Conservation (phyloP, 2,329 filamentous ascomycete species). For the Dothideomycetidae sp. region DNA sequence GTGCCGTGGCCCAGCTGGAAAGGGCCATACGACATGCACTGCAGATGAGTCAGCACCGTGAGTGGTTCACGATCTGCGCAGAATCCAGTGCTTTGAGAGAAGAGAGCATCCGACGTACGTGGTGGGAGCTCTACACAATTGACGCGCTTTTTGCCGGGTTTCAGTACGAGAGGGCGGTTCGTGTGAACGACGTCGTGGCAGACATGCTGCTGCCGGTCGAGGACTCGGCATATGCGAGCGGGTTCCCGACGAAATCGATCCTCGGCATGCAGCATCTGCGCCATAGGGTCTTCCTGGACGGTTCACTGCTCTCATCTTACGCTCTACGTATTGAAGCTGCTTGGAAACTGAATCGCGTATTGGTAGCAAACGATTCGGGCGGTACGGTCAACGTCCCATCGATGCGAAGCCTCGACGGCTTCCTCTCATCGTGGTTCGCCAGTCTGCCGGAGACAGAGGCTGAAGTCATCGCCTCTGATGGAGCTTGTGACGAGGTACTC, state of each 20-base stretch:
- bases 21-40: conserved; percentile 58
- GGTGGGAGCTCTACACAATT: conserved; percentile 76
- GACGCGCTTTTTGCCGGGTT: conserved; percentile 77
- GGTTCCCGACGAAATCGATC: conserved; percentile 18
- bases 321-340: conserved; percentile 71
- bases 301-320: conserved; percentile 58
- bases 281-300: conserved; percentile 19
- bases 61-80: conserved; percentile 52
- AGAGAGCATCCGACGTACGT: conserved; percentile 76
- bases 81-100: conserved; percentile 54
- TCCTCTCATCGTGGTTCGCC: conserved; percentile 49
- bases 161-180: conserved; percentile 55
- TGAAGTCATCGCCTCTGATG: conserved; percentile 53
- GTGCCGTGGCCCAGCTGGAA: conserved; percentile 51
- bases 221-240: conserved; percentile 51
- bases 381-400: background rate
- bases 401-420: conserved; percentile 22
- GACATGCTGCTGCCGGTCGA: conserved; percentile 70
- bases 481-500: conserved; percentile 73
- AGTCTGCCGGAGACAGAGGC: conserved; percentile 61
- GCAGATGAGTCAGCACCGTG: conserved; percentile 60
- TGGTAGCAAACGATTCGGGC: conserved; percentile 30
- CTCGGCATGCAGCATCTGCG: conserved; percentile 1
- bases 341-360: conserved; percentile 62
- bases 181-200: conserved; percentile 49